Evolutionary conservation across 192 early-diverging fungal genomes (phyloP), one percentile per base, ranked within the genome.

Genomic region (Spizellomyces sp.): DNA sequence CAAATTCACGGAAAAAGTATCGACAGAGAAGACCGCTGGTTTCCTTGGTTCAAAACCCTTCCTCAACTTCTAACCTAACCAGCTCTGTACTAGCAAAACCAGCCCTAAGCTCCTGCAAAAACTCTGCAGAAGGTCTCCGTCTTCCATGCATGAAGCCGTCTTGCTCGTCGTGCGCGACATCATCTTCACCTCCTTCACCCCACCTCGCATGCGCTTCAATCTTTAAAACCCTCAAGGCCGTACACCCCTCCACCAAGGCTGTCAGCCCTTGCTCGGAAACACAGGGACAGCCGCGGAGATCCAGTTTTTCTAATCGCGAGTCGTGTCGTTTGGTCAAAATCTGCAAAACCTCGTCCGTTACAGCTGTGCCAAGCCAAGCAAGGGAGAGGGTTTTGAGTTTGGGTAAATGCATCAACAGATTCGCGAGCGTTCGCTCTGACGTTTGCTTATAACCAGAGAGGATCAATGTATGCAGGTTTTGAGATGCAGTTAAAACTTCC

Each of bases 31-130:
- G 50, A 19, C 14, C 12, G 4, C 50, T 54, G 50, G 50, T 12
- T 54, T 54, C 17, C 50, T 54, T 36, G 27, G 27, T 56, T 56
- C 54, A 61, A 42, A 42, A 19, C 15, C 36, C 59, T 41, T 61
- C 59, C 0, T 61, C 59, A 61, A 41, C 59, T 61, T 67, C 66
- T 9, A 67, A 60, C 66, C 66, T 9, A 12, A 67, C 54, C 50
- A 67, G n/a, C 66, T 67, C 66, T 17, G 45, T 45, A 27, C 66
- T 57, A 6, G 15, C 2, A 67, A 60, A 67, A 0, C 10, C 43
- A 14, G 15, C 21, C 21, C 54, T 59, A 48, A 67, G 58, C 17
- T 41, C n/a, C 4, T 67, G 36, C 66, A 67, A 0, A 58, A 67
- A 67, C 54, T 58, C 66, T 14, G 19, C 10, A 12, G n/a, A 19